Conservation (phyloP, 148 eudicot species). For the Vaccinium corymbosum region DNA sequence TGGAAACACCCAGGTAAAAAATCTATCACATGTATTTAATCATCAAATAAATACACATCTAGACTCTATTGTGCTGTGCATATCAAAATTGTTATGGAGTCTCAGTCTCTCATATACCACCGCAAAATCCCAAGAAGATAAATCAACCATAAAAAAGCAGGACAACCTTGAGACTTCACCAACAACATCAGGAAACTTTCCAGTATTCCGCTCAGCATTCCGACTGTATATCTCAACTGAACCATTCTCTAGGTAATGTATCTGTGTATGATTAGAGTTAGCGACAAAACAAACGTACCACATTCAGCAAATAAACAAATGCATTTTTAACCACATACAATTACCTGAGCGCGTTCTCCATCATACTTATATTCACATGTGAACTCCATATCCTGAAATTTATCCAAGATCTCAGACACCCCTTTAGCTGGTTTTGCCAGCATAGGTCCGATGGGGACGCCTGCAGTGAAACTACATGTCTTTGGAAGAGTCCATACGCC, state of each 20-base stretch:
- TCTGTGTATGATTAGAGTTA: conserved; percentile 32
- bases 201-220: conserved; percentile 91
- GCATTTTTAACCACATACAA: conserved; percentile 11
- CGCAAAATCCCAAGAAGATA: background rate
- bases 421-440: conserved; percentile 93
- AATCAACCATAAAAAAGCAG: background rate
- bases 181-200: conserved; percentile 90
- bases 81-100: background rate
- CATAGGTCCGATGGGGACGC: conserved; percentile 97
- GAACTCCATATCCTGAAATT: conserved; percentile 83
- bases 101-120: background rate
- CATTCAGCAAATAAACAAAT: conserved; percentile 6
- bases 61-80: background rate
- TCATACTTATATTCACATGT: conserved; percentile 97
- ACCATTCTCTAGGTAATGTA: conserved; percentile 92
- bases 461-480: conserved; percentile 72
- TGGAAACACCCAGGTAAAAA: background rate
- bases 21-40: background rate
- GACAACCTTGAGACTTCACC: conserved; percentile 57
- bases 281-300: conserved; percentile 9
- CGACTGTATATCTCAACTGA: conserved; percentile 89
- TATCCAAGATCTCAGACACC: conserved; percentile 87
- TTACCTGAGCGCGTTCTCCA: conserved; percentile 97
- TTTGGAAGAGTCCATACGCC: conserved; percentile 80
- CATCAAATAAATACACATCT: background rate